Evolutionary conservation across 345 rosid species (phyloP).

Genomic region (Pugionium cornutum): DNA sequence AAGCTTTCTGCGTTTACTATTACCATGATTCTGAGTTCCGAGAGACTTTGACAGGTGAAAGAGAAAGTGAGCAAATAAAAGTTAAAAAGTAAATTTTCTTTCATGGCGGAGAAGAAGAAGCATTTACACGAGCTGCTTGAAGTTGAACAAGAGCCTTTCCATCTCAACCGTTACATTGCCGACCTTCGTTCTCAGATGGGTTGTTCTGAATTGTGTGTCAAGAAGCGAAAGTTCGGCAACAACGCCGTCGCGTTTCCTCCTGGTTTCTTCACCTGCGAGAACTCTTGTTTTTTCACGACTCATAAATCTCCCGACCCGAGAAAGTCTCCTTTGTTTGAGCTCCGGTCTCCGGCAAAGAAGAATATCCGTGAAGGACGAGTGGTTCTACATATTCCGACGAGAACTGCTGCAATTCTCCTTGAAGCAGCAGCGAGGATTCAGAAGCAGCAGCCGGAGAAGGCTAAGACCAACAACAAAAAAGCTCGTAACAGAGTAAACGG

Average conservation of each 20-base stretch:
- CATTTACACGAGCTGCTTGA: conserved; percentile 66
- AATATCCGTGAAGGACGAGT: conserved; percentile 39
- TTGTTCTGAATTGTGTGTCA: conserved; percentile 47
- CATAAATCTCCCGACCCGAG: conserved; percentile 61
- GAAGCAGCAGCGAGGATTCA: conserved; percentile 84
- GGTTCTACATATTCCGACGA: conserved; percentile 40
- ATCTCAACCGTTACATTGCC: conserved; percentile 64
- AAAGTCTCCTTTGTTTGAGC: conserved; percentile 69
- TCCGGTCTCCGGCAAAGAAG: conserved; percentile 47
- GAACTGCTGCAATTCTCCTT: conserved; percentile 49
- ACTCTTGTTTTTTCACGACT: conserved; percentile 58
- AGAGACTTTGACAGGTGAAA: conserved; percentile 27
- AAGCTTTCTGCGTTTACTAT: conserved; percentile 30
- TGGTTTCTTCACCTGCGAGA: conserved; percentile 51
- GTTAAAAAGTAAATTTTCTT: neutral
- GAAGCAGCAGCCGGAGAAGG: conserved; percentile 43
- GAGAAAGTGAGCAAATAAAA: neutral
- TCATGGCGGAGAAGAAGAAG: conserved; percentile 46
- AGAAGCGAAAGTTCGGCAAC: conserved; percentile 49
- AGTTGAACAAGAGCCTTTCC: conserved; percentile 92
- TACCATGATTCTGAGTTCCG: conserved; percentile 30
- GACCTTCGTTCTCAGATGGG: conserved; percentile 53
- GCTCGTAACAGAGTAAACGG: conserved; percentile 40
- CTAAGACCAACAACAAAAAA: conserved; percentile 28
- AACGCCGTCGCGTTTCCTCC: conserved; percentile 27